Conservation (phyloP, 208 protist genomes). For the Phytomonas sp. region DNA sequence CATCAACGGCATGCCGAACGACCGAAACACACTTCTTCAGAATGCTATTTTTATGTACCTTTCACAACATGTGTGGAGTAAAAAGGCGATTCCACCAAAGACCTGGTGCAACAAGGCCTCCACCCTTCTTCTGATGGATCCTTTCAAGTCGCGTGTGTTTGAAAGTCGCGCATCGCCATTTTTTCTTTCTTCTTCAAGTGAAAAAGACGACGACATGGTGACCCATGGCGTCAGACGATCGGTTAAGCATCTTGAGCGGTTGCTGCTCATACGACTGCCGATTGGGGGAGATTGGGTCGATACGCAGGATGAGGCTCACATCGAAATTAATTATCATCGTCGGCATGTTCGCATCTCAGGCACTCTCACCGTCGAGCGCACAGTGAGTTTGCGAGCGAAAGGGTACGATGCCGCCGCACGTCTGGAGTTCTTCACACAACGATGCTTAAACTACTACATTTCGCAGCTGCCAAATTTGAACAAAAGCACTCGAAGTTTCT, state of each 20-base stretch:
- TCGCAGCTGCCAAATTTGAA: constrained; percentile 28
- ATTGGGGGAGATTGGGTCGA: constrained; percentile 24
- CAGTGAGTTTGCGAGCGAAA: constrained; percentile 21
- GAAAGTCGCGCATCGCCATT: constrained; percentile 45
- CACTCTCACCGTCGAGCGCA: constrained; percentile 16
- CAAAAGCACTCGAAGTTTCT: constrained; percentile 21
- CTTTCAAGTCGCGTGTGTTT: constrained; percentile 28
- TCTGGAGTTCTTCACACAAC: constrained; percentile 33
- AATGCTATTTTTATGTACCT: constrained; percentile 69
- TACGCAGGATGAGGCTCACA: constrained; percentile 22
- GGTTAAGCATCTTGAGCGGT: constrained; percentile 21
- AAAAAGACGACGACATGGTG: constrained; percentile 20
- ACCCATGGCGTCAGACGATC: constrained; percentile 22
- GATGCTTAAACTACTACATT: constrained; percentile 32
- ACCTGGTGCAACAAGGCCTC: constrained; percentile 30
- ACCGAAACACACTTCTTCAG: constrained; percentile 50
- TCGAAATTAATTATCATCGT: constrained; percentile 41
- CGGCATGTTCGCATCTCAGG: constrained; percentile 9
- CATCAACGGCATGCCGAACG: constrained; percentile 15
- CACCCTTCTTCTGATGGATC: constrained; percentile 49
- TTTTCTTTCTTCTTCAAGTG: constrained; percentile 8
- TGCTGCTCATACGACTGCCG: constrained; percentile 39
- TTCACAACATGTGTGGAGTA: constrained; percentile 23
- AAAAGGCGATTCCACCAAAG: constrained; percentile 18
- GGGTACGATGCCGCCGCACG: constrained; percentile 20